Evolutionary conservation across 805 yeast genomes (phyloP), one percentile per base, ranked within the genome.

Genomic region (Yarrowia sp.): DNA sequence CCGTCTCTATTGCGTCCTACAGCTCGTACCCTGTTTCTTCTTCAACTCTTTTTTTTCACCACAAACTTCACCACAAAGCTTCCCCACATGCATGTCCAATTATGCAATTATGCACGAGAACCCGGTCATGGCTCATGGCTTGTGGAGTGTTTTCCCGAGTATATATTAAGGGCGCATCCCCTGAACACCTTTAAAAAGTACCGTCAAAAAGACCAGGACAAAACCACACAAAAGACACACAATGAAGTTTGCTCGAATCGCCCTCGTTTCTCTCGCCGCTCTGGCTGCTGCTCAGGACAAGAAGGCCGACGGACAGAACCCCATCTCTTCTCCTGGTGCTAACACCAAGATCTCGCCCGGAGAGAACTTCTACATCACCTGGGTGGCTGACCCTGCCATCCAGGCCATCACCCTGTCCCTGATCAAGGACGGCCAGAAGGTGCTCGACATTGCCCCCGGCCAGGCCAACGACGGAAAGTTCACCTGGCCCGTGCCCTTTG

Each of bases 191-290:
- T n/a, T n/a, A n/a, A n/a, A n/a, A n/a, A n/a, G 4, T 26, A 26
- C 30, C 8, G 30, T 26, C 30, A 26, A 8, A 26, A 26, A 26
- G 30, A 26, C 30, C 8, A 5, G 30, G 4, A 26, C 4, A 26
- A 26, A 26, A 26, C 4, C 36, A 28, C 24, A 7, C 36, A 17
- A 17, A 19, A 28, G 19, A 8, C 35, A 12, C 35, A 67, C 32
- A 59, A 67, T 67, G 69, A 64, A 67, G 68, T 64, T 66, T 38
- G 14, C 68, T 14, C 44, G 32, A 38, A 64, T 54, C 44, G 58
- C 65, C 17, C 44, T 64, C 46, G 65, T 32, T 38, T 58, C 63
- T 22, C 51, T 58, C 41, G 63, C 63, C 32, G 63, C 41, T 33
- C 32, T 58, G 41, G 63, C 51, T n/a, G 51, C 51, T 16, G 63